These are phyloP conservation scores for Piper longum DNA, from an alignment of 164 flowering plant genomes.

Conservation along the genomic window DNA sequence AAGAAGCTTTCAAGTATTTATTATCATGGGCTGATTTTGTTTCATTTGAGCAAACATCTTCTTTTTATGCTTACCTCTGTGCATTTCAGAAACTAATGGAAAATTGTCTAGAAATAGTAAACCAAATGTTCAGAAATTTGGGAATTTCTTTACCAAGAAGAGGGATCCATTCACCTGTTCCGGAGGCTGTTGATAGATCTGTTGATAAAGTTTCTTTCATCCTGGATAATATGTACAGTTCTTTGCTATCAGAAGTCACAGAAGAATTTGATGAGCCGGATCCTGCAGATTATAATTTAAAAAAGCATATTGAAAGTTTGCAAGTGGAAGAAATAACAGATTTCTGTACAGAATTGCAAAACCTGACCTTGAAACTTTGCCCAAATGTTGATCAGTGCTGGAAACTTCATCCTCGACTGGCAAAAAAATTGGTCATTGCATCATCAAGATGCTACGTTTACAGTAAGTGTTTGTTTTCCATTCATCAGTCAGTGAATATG, in stretches of 20 bases:
- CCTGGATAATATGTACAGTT: slow-evolving; percentile 21
- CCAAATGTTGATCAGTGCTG: slow-evolving; percentile 61
- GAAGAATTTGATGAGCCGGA: slow-evolving; percentile 14
- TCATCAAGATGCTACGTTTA: slow-evolving; percentile 45
- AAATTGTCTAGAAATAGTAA: slow-evolving; percentile 32
- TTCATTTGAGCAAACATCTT: slow-evolving; percentile 37
- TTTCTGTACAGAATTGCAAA: slow-evolving; percentile 34
- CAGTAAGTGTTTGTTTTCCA: slow-evolving; percentile 42
- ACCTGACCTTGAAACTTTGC: slow-evolving; percentile 35
- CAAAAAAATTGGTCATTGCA: slow-evolving; percentile 37
- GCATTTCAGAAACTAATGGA: slow-evolving; percentile 60
- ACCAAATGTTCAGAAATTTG: slow-evolving; percentile 22
- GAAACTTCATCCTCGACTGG: slow-evolving; percentile 60
- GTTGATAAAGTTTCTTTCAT: slow-evolving; percentile 10
- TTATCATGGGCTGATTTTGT: slow-evolving; percentile 53
- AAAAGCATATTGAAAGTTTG: slow-evolving; percentile 8
- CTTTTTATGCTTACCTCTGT: slow-evolving; percentile 55
- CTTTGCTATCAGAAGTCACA: slow-evolving; percentile 7
- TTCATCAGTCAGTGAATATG: slow-evolving; percentile 13
- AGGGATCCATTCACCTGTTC: slow-evolving; percentile 17
- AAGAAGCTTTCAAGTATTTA: slow-evolving; percentile 38
- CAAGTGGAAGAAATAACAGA: slow-evolving; percentile 31
- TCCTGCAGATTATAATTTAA: slow-evolving; percentile 7
- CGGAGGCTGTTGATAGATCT: slow-evolving; percentile 4
- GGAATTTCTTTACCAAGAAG: slow-evolving; percentile 26